Percentiles rank a stretch among this genome's conserved stretches.
phyloP scores from a whole-genome alignment of 352 stramenopile genomes.

The Phytophthora hybrid region DNA sequence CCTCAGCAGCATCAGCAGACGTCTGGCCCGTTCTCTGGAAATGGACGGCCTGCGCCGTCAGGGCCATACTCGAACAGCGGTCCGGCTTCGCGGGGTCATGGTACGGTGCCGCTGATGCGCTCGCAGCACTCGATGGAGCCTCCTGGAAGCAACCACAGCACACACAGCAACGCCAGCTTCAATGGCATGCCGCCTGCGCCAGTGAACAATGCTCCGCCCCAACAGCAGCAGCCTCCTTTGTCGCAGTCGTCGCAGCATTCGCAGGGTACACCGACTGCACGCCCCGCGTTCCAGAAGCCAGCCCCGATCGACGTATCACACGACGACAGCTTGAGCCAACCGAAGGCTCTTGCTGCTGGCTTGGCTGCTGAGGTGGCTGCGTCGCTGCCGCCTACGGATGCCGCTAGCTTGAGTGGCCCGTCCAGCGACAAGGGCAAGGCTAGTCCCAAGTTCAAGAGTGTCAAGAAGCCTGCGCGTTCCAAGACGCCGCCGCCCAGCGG shows the following conservation, averaged over 20 bases:
- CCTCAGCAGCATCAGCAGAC: slow-evolving; percentile 33
- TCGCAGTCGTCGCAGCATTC: slow-evolving; percentile 39
- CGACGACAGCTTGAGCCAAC: slow-evolving; percentile 23
- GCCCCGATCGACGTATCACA: slow-evolving; percentile 16
- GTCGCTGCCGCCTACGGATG: slow-evolving; percentile 28
- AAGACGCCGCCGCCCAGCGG: slow-evolving; percentile 86
- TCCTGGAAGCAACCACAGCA: slow-evolving; percentile 48
- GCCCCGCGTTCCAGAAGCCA: slow-evolving; percentile 28
- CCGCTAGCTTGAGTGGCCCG: slow-evolving; percentile 47
- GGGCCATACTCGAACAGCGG: slow-evolving; percentile 34
- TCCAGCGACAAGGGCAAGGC: slow-evolving; percentile 78
- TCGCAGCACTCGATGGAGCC: slow-evolving; percentile 43
- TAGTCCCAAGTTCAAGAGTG: slow-evolving; percentile 71
- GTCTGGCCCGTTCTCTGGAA: slow-evolving; percentile 40
- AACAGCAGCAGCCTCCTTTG: slow-evolving; percentile 32
- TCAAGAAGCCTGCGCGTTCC: slow-evolving; percentile 68
- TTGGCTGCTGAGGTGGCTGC: slow-evolving; percentile 26
- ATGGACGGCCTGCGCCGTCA: slow-evolving; percentile 23
- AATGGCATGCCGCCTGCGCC: slow-evolving; percentile 20
- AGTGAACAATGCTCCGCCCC: slow-evolving; percentile 17
- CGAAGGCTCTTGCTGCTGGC: slow-evolving; percentile 23
- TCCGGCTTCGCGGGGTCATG: slow-evolving; percentile 22
- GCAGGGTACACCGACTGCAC: slow-evolving; percentile 21
- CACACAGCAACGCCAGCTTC: slow-evolving; percentile 35
- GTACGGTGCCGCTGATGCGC: slow-evolving; percentile 20